phyloP scores from a whole-genome alignment of 2,329 filamentous ascomycete genomes.

The Aspergillus luchuensis region DNA sequence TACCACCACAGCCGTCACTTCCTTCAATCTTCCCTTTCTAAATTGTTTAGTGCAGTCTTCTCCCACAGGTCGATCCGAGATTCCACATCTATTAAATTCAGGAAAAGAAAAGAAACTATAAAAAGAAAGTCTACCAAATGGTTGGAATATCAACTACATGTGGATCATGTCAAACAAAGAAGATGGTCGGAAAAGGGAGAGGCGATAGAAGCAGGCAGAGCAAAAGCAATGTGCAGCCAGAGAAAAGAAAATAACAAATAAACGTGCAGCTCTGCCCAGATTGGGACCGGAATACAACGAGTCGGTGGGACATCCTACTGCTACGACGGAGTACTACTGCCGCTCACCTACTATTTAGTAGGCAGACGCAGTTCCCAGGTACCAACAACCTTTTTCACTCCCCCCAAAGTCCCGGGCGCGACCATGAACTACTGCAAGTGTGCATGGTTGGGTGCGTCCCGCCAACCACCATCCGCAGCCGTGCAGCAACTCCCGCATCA shows the following conservation, averaged over 20 bases:
- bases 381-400: not conserved
- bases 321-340: not conserved
- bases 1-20: not conserved
- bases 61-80: not conserved
- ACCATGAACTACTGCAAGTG: constrained; percentile 24
- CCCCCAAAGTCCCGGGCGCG: constrained; percentile 12
- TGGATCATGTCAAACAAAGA: constrained; percentile 1
- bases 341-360: not conserved
- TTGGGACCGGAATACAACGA: not conserved
- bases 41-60: not conserved
- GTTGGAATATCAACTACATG: constrained; percentile 1
- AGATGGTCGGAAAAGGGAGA: constrained; percentile 4
- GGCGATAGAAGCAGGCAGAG: not conserved
- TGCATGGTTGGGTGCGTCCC: constrained; percentile 20
- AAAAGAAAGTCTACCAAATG: constrained; percentile 1
- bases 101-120: not conserved
- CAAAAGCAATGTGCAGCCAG: constrained; percentile 1
- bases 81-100: not conserved
- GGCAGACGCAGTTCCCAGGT: not conserved
- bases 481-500: constrained; percentile 8
- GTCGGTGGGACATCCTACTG: not conserved
- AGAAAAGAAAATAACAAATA: constrained; percentile 14
- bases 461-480: constrained; percentile 17
- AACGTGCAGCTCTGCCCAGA: constrained; percentile 17
- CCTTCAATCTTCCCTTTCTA: not conserved